A percentile compares a stretch with the other conserved stretches of the same genome.
Evolutionary conservation across 148 eudicot genomes (phyloP).

Genomic region (Amaranthus cruentus): DNA sequence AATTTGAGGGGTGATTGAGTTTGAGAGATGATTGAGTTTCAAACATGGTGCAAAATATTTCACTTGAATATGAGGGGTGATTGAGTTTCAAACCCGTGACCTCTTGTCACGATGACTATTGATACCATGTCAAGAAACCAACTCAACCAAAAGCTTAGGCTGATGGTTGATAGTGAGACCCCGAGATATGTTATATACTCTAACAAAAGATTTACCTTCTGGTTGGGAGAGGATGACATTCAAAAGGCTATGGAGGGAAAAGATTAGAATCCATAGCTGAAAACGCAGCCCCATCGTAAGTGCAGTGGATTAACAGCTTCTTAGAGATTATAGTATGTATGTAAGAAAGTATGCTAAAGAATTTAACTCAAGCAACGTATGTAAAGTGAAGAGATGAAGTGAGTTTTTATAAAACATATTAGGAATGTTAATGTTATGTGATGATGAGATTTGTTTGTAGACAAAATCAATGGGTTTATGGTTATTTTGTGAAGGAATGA

Average conservation of each 20-base stretch:
- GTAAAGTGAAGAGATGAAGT: neutral
- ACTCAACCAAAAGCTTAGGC: no score
- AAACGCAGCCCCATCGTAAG: conserved; percentile 30
- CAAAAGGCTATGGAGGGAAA: conserved; percentile 15
- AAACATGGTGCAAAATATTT: no score
- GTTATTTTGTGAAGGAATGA: neutral
- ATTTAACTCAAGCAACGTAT: neutral
- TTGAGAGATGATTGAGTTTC: no score
- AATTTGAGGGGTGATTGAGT: no score
- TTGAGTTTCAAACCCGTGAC: no score
- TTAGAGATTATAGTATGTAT: neutral
- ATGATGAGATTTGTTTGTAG: neutral
- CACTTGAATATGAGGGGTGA: no score
- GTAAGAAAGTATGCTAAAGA: neutral
- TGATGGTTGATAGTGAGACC: no score
- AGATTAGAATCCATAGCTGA: conserved; percentile 28
- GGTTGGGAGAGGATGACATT: conserved; percentile 33
- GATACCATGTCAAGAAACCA: no score
- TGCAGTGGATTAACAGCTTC: neutral
- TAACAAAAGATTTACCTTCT: conserved; percentile 31
- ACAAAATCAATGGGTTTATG: neutral
- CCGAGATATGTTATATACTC: no score
- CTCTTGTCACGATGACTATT: no score
- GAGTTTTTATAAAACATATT: no score
- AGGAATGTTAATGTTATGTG: no score